A percentile compares a stretch with the other conserved stretches of the same genome.
Conservation (phyloP, 2,329 filamentous ascomycete genomes). For the Diaporthe velutina region DNA sequence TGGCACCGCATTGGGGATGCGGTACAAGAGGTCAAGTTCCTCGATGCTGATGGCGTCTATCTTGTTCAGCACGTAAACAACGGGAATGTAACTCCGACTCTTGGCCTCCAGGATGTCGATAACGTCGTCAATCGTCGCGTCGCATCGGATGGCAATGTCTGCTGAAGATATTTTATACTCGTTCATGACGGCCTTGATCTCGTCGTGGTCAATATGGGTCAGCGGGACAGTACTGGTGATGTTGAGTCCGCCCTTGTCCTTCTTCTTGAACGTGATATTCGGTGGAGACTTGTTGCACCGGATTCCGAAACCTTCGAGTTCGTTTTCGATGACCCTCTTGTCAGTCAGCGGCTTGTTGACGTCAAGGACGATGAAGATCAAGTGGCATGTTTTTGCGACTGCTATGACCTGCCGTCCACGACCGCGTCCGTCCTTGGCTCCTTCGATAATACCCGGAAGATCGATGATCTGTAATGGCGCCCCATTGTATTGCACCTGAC, state of each 20-base stretch:
- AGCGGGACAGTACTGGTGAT: conserved; percentile 96
- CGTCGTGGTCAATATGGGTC: conserved; percentile 92
- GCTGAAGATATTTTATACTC: conserved; percentile 98
- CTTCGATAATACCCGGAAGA: conserved; percentile 98
- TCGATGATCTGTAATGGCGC: conserved; percentile 99
- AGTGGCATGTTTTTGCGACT: conserved; percentile 97
- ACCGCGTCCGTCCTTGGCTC: conserved; percentile 97
- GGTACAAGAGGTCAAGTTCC: conserved; percentile 94
- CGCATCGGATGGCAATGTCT: conserved; percentile 97
- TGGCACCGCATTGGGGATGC: conserved; percentile 95
- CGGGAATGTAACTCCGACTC: conserved; percentile 96
- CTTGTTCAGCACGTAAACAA: conserved; percentile 99
- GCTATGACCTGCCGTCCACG: conserved; percentile 98
- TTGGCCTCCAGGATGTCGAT: conserved; percentile 97
- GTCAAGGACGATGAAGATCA: conserved; percentile 98
- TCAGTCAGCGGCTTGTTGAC: conserved; percentile 99
- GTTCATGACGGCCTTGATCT: conserved; percentile 97
- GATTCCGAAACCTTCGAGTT: conserved; percentile 97
- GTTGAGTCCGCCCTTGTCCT: conserved; percentile 97
- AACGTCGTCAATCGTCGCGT: conserved; percentile 96
- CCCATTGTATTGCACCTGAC: conserved; percentile 94
- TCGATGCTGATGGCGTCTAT: conserved; percentile 99
- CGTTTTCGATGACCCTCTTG: conserved; percentile 94
- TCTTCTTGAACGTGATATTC: conserved; percentile 99
- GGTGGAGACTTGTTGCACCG: conserved; percentile 97